Evolutionary conservation across 768 basidiomycete species (phyloP), one percentile per base, ranked within the genome.

Genomic region (Tremella fuciformis): DNA sequence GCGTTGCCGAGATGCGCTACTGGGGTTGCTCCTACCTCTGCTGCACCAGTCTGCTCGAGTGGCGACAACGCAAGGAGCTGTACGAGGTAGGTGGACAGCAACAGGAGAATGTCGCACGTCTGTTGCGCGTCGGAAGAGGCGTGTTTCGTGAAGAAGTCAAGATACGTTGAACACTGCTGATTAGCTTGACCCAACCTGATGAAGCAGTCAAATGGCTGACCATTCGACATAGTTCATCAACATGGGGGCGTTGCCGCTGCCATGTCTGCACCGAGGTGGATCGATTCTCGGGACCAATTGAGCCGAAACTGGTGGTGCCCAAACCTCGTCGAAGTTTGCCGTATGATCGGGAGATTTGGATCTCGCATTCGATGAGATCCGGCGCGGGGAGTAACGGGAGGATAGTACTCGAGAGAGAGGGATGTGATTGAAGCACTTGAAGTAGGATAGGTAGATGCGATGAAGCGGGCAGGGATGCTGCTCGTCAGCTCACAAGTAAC

Each of bases 361-460:
- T 42, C 9, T 59, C 25, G 40, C 72, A 74, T 38, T 59, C 57
- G 19, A 34, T 21, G 8, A 69, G 40, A 22, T 74, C 69, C 2
- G 65, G 69, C 47, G 53, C 53, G 3, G 72, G 72, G 9, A 71
- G 64, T 3, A 57, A 57, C 38, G 63, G 13, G 1, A 74, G 53
- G 3, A 74, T 51, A 0, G 46, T 25, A 13, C 62, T 19, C 6
- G 47, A 37, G 1, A 74, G 38, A 1, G 59, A 54, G 7, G 72
- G 69, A 46, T 74, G 52, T 4, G 50, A 25, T n/a, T 49, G 50
- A 24, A 74, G 55, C 2, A 74, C n/a, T 3, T 53, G 34, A 8
- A 66, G 54, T 1, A 74, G 62, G 50, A 74, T 71, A 24, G 63
- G 58, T 0, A 74, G 62, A 53, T 74, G 69, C 16, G 65, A 55